Evolutionary conservation across 176 grass and related monocot genomes (phyloP), one percentile per base, ranked within the genome.

Genomic region (Saccharum spontaneum): DNA sequence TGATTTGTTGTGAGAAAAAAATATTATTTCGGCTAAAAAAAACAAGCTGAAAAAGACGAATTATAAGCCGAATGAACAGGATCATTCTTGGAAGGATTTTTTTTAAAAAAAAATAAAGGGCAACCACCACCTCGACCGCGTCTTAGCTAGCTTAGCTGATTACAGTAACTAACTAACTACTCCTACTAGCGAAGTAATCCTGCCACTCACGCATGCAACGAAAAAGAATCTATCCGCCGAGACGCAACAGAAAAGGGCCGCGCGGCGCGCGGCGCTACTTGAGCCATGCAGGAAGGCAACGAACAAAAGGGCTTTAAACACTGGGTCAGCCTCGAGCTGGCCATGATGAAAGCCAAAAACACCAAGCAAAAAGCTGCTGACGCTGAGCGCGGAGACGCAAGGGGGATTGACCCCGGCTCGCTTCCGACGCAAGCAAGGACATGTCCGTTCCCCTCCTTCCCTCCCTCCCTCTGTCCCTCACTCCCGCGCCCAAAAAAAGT

Each of bases 391-490:
- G 22, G 6, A 9, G 3, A 22, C 34, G 20, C 0, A 10, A 38
- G 5, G 28, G 28, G 26, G 50, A 26, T 71, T 72, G 45, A 59
- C 67, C 39, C 50, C 30, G 49, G 37, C 48, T 78, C 84, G 83
- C 84, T 66, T 83, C 79, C 84, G 6, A 12, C 6, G 84, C 79
- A 78, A 73, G 84, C 79, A 90, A 10, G 44, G 24, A 66, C 73
- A 57, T 55, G 26, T 86, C 78, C 78, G 8, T 81, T 80, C 70
- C 71, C 8, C 72, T 80, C 70, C 71, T 5, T 82, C 49, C 36
- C 8, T 68, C 50, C 6, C 8, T 14, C 49, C 14, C 15, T n/a
- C n/a, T n/a, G n/a, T n/a, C n/a, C n/a, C 8, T 68, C 50, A 17
- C 8, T 14, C 49, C 14, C 15, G 50, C 50, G 3, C 18, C 9